phyloP scores from a whole-genome alignment of 192 early-diverging fungal species.

The Gamsiella multidivaricata region DNA sequence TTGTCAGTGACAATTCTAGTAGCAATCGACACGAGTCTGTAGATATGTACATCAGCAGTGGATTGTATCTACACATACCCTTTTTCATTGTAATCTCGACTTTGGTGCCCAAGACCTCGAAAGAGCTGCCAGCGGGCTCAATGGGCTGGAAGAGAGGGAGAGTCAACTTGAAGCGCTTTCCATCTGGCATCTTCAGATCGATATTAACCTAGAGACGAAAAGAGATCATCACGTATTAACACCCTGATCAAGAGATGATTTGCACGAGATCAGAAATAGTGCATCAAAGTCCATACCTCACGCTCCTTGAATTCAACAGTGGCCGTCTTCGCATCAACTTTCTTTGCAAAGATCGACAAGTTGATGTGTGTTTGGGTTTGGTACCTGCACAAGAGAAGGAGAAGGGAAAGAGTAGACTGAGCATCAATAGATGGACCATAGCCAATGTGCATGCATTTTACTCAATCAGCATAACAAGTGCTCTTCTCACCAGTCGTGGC shows the following conservation, averaged over 20 bases:
- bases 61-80: slow-evolving; percentile 24
- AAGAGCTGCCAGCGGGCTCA: slow-evolving; percentile 71
- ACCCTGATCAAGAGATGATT: too few species aligned
- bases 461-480: not conserved
- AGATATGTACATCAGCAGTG: not conserved
- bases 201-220: slow-evolving; percentile 62
- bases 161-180: slow-evolving; percentile 74
- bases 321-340: slow-evolving; percentile 78
- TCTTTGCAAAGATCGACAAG: slow-evolving; percentile 94
- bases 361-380: slow-evolving; percentile 88
- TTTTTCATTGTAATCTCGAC: slow-evolving; percentile 84
- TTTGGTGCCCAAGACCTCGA: slow-evolving; percentile 80
- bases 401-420: not conserved
- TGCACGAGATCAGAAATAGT: too few species aligned
- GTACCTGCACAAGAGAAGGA: slow-evolving; percentile 66
- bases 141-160: slow-evolving; percentile 82
- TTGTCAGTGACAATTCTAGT: not conserved
- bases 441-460: not conserved
- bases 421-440: not conserved
- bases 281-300: slow-evolving; percentile 61
- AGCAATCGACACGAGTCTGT: too few species aligned
- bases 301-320: slow-evolving; percentile 74
- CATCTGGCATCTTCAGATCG: slow-evolving; percentile 83
- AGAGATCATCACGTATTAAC: not conserved
- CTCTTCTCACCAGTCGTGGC: slow-evolving; percentile 78